phyloP scores from a whole-genome alignment of 2,329 filamentous ascomycete genomes.

The Parafenestella ontariensis region DNA sequence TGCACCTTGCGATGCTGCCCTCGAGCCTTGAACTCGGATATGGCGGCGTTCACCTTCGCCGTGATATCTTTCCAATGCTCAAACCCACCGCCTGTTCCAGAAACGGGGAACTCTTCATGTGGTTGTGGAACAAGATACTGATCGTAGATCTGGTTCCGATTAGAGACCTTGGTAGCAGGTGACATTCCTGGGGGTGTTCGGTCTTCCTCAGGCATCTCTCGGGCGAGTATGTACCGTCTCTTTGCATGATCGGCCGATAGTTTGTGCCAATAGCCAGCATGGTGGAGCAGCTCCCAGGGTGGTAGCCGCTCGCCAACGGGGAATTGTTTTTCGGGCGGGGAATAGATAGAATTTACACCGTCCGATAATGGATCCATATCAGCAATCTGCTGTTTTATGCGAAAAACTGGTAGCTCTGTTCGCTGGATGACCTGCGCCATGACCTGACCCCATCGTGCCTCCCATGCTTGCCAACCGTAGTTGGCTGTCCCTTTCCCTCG shows the following conservation, averaged over 20 bases:
- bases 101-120: constrained; percentile 60
- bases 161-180: constrained; percentile 62
- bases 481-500: constrained; percentile 84
- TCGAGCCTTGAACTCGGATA: constrained; percentile 59
- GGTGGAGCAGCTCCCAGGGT: constrained; percentile 67
- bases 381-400: constrained; percentile 27
- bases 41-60: constrained; percentile 55
- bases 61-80: constrained; percentile 62
- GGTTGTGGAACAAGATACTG: constrained; percentile 67
- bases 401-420: constrained; percentile 58
- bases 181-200: constrained; percentile 62
- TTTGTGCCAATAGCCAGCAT: constrained; percentile 68
- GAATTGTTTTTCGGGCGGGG: constrained; percentile 60
- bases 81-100: constrained; percentile 52
- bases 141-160: constrained; percentile 63
- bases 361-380: constrained; percentile 38
- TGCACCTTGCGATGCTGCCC: constrained; percentile 63
- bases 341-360: constrained; percentile 50
- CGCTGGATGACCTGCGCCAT: constrained; percentile 67
- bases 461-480: constrained; percentile 95
- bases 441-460: constrained; percentile 72
- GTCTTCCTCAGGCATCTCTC: constrained; percentile 66
- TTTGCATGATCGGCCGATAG: constrained; percentile 61
- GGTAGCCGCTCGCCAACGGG: constrained; percentile 57
- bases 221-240: constrained; percentile 58